phyloP scores from a whole-genome alignment of 1,139 yeast species.

The Saccharomyces hybrid region DNA sequence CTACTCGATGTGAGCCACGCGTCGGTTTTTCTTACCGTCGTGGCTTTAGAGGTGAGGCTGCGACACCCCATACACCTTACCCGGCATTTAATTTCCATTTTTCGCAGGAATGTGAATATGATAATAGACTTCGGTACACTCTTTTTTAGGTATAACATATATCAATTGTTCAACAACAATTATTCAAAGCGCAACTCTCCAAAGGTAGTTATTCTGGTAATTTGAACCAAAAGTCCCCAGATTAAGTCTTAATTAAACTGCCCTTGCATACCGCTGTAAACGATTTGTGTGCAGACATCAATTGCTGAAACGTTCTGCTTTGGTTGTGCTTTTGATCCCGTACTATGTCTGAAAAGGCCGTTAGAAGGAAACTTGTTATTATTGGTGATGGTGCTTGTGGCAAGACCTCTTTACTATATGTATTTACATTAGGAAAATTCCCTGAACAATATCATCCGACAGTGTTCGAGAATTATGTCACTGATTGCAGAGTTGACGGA shows the following conservation, averaged over 20 bases:
- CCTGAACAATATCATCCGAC: slow-evolving; percentile 88
- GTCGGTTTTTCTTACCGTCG: neutral
- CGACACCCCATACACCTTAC: neutral
- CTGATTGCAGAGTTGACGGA: slow-evolving; percentile 89
- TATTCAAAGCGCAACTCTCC: neutral
- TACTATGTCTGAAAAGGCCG: slow-evolving; percentile 31
- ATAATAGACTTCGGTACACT: neutral
- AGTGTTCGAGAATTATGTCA: slow-evolving; percentile 89
- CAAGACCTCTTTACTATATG: slow-evolving; percentile 82
- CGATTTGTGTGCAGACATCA: neutral
- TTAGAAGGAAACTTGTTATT: slow-evolving; percentile 73
- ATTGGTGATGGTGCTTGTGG: slow-evolving; percentile 98
- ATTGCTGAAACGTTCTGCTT: neutral
- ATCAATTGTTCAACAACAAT: neutral
- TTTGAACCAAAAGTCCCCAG: neutral
- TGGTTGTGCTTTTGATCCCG: neutral
- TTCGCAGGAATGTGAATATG: neutral
- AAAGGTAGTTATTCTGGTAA: neutral
- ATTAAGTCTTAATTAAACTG: neutral
- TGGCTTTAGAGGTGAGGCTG: neutral
- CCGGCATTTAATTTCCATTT: neutral
- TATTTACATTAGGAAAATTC: slow-evolving; percentile 76
- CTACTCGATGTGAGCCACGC: neutral
- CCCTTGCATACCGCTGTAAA: neutral
- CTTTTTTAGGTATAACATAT: neutral